A percentile compares a stretch with the other conserved stretches of the same genome.
Evolutionary conservation across 2,329 filamentous ascomycete species (phyloP).

Genomic region (Biscogniauxia mediterranea): DNA sequence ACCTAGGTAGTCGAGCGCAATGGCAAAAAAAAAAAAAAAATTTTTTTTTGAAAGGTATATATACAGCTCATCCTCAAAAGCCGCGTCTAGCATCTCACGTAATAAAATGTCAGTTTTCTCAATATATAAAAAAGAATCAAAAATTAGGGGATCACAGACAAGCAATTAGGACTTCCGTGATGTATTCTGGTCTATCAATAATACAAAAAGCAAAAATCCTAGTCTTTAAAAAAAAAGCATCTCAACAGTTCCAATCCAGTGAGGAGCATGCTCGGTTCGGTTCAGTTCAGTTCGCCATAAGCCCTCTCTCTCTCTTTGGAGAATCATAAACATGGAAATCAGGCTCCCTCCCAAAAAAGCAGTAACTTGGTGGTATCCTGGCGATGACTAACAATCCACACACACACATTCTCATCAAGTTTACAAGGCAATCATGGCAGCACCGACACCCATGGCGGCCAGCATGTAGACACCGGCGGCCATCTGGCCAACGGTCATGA

Average conservation of each 20-base stretch:
- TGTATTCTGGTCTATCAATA: conserved; percentile 9
- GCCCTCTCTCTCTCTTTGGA: not conserved
- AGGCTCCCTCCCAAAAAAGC: not conserved
- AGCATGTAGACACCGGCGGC: conserved; percentile 50
- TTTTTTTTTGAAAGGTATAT: too few relatives aligned
- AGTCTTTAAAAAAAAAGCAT: conserved; percentile 5
- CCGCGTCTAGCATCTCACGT: too few relatives aligned
- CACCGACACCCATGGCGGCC: conserved; percentile 52
- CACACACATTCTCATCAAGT: conserved; percentile 1
- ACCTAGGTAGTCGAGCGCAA: too few relatives aligned
- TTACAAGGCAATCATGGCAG: conserved; percentile 55
- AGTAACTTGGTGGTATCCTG: not conserved
- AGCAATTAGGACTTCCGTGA: conserved; percentile 26
- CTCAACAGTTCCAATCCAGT: conserved; percentile 13
- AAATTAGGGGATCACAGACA: conserved; percentile 30
- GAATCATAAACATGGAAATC: not conserved
- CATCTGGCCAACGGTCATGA: conserved; percentile 47
- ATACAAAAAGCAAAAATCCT: conserved; percentile 22
- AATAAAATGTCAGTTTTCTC: too few relatives aligned
- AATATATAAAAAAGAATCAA: not conserved
- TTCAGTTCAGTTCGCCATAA: not conserved
- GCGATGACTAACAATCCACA: conserved; percentile 3
- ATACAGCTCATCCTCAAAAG: too few relatives aligned
- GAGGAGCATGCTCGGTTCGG: conserved; percentile 2
- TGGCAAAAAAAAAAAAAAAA: too few relatives aligned